Evolutionary conservation across 2,329 filamentous ascomycete genomes (phyloP), one percentile per base, ranked within the genome.

Genomic region (Pseudocercospora fuligena): DNA sequence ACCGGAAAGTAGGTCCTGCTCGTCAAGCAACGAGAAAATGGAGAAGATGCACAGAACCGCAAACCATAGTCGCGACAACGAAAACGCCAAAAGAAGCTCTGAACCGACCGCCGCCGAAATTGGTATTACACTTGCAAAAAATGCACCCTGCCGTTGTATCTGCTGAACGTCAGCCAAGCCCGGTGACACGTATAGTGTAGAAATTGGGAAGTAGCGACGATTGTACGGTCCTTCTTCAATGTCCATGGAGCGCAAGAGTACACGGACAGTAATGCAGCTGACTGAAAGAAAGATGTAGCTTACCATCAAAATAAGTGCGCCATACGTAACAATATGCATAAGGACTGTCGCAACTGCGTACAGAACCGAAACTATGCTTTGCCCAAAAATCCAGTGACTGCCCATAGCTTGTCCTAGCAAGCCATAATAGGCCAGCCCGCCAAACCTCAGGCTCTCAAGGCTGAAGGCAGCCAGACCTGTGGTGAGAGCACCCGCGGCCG

Each of bases 41-140:
- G 74, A 70, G 25, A 61, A 57, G 9, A 69, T 66, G 68, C 74
- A 76, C 58, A 78, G 54, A 58, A 67, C 64, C 9, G 73, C 71
- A 58, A 78, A 78, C 75, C 76, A 79, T 21, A 76, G 51, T 21
- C 76, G 69, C 43, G 70, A 67, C 6, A 72, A 25, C 6, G 76
- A 75, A 53, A 77, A 76, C 23, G 58, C 66, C 14, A 70, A 47
- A 14, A 75, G 63, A 21, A 79, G 65, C 36, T 74, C 73, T 1
- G 76, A 73, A 59, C 60, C 66, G n/a, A 78, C 53, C 3, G 73
- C 72, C 19, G 75, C 75, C 25, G 69, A 65, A 5, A 78, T 64
- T 8, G 73, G 73, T 16, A 74, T 60, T 29, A 75, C 71, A 54
- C 65, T 73, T 25, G 76, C 70, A 14, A 67, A 63, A 47, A 76